Evolutionary conservation across 495 filamentous ascomycete species (phyloP).

Genomic region (Cercophora newfieldiana): DNA sequence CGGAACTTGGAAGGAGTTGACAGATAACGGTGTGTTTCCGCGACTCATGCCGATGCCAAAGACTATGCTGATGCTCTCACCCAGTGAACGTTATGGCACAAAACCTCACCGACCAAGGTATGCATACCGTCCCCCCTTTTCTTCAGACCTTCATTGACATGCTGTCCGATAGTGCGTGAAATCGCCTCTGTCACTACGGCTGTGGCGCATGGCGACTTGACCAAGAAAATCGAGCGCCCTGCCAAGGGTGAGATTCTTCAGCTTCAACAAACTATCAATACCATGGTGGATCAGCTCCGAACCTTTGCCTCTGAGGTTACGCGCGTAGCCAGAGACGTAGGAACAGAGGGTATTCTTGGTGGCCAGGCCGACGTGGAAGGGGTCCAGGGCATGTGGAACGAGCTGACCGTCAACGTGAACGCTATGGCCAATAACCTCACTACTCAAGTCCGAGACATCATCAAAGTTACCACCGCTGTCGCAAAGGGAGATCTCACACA

Average conservation of each 20-base stretch:
- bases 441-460: constrained; percentile 97
- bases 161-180: constrained; percentile 68
- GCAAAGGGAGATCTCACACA: constrained; percentile 95
- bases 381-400: constrained; percentile 84
- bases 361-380: constrained; percentile 96
- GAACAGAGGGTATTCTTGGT: constrained; percentile 94
- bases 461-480: constrained; percentile 96
- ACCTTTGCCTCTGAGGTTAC: constrained; percentile 98
- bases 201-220: constrained; percentile 93
- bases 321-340: constrained; percentile 92
- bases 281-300: constrained; percentile 96
- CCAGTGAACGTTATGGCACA: constrained; percentile 97
- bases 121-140: not conserved
- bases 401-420: constrained; percentile 96
- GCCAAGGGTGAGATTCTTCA: constrained; percentile 95
- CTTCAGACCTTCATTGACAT: not conserved
- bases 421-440: constrained; percentile 98
- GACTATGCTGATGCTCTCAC: constrained; percentile 3
- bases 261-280: constrained; percentile 96
- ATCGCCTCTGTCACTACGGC: constrained; percentile 96
- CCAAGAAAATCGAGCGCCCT: constrained; percentile 91
- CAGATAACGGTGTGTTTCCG: constrained; percentile 72
- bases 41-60: not conserved
- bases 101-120: constrained; percentile 61
- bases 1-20: constrained; percentile 98